These are phyloP conservation scores for Sutorius eximius DNA, from an alignment of 1,284 basidiomycete genomes.

Conservation along the genomic window DNA sequence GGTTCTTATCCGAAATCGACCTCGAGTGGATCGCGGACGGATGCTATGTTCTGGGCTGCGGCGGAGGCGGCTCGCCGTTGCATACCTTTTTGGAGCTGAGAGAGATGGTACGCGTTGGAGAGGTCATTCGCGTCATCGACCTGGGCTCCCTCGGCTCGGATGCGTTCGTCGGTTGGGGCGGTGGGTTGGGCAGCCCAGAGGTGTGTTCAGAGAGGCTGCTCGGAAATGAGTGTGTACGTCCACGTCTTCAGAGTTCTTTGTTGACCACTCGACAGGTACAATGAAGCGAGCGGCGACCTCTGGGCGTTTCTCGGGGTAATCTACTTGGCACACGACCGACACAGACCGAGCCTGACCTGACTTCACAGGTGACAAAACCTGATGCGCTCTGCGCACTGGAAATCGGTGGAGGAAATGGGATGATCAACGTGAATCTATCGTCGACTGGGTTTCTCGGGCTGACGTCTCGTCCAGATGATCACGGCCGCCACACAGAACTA, in stretches of 20 bases:
- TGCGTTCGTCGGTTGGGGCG: conserved; percentile 38
- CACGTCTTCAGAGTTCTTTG: background rate
- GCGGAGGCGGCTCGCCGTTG: conserved; percentile 54
- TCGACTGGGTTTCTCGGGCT: background rate
- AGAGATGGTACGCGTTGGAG: conserved; percentile 48
- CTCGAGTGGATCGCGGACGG: conserved; percentile 54
- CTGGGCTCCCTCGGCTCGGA: conserved; percentile 25
- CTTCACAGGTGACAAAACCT: conserved; percentile 35
- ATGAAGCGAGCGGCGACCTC: conserved; percentile 30
- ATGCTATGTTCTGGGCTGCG: conserved; percentile 54
- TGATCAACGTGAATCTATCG: conserved; percentile 42
- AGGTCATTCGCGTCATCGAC: conserved; percentile 43
- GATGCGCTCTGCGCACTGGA: conserved; percentile 43
- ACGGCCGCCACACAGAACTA: conserved; percentile 38
- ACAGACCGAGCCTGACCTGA: conserved; percentile 9
- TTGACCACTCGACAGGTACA: conserved; percentile 24
- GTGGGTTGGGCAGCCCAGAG: conserved; percentile 38
- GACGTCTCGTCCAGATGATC: conserved; percentile 32
- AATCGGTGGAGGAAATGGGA: conserved; percentile 60
- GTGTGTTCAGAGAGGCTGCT: conserved; percentile 39
- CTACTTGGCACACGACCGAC: background rate
- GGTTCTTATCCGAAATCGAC: conserved; percentile 43
- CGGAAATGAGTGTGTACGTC: conserved; percentile 40
- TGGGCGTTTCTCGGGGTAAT: conserved; percentile 30
- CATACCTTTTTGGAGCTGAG: conserved; percentile 47